Percentiles rank a stretch among this genome's conserved stretches.
Conservation (phyloP, 768 basidiomycete species). For the Auriculariales sp. region DNA sequence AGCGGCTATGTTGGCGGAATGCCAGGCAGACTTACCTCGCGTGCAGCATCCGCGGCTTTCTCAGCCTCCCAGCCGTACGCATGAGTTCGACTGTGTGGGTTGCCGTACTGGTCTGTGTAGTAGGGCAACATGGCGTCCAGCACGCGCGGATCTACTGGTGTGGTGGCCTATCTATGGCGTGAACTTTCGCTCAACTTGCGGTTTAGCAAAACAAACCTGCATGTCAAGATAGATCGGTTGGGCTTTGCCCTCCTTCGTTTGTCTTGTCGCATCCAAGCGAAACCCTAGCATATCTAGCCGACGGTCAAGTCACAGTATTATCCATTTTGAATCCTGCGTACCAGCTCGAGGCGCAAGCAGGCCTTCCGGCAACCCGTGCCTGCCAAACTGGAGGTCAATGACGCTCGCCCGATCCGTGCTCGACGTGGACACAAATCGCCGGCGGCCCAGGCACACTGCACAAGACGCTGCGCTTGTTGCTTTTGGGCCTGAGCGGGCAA, state of each 20-base stretch:
- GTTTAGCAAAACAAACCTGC: slow-evolving; percentile 46
- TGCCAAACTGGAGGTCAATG: slow-evolving; percentile 59
- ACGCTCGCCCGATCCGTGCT: slow-evolving; percentile 71
- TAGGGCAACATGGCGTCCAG: slow-evolving; percentile 94
- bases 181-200: neutral
- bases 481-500: slow-evolving; percentile 2
- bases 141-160: slow-evolving; percentile 92
- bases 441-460: slow-evolving; percentile 16
- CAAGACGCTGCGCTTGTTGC: neutral
- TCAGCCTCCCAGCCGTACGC: slow-evolving; percentile 99
- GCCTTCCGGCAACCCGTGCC: slow-evolving; percentile 32
- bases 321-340: slow-evolving; percentile 15
- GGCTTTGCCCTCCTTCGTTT: slow-evolving; percentile 44
- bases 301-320: too few species aligned
- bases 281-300: slow-evolving; percentile 75
- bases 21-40: slow-evolving; percentile 39
- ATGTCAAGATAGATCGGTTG: slow-evolving; percentile 96
- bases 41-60: slow-evolving; percentile 80
- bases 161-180: slow-evolving; percentile 58
- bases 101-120: slow-evolving; percentile 90
- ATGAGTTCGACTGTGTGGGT: slow-evolving; percentile 95
- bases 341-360: slow-evolving; percentile 61
- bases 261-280: slow-evolving; percentile 45
- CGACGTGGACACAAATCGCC: slow-evolving; percentile 69
- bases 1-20: neutral